Evolutionary conservation across 2,329 filamentous ascomycete species (phyloP).

Genomic region (Sporothrix schenckii): DNA sequence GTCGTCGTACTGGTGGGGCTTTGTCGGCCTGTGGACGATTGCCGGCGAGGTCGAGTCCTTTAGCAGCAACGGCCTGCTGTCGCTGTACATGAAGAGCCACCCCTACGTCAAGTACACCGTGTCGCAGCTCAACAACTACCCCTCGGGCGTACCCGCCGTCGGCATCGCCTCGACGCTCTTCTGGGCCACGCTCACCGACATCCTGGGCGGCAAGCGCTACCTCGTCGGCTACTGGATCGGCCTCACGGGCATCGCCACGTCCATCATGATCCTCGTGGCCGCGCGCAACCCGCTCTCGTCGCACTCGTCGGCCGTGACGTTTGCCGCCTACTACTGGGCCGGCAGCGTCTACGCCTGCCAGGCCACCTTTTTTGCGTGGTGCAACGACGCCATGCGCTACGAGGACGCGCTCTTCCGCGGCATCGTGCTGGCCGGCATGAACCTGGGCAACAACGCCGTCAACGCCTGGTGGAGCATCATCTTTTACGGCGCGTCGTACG

Average conservation of each 20-base stretch:
- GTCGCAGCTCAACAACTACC: conserved; percentile 59
- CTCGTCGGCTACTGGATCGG: conserved; percentile 69
- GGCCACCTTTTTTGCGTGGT: conserved; percentile 76
- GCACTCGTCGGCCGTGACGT: conserved; percentile 56
- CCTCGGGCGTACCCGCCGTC: conserved; percentile 58
- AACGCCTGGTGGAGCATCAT: conserved; percentile 75
- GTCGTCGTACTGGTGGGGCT: conserved; percentile 68
- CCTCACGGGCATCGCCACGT: conserved; percentile 64
- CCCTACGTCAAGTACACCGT: conserved; percentile 50
- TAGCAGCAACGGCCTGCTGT: conserved; percentile 62
- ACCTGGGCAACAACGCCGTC: conserved; percentile 66
- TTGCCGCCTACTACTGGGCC: conserved; percentile 71
- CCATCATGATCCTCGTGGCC: conserved; percentile 62
- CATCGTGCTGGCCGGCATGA: conserved; percentile 73
- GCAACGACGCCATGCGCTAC: conserved; percentile 68
- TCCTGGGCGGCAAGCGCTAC: conserved; percentile 64
- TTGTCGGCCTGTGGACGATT: conserved; percentile 68
- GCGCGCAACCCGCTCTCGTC: conserved; percentile 47
- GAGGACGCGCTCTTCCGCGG: conserved; percentile 65
- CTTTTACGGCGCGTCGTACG: conserved; percentile 69
- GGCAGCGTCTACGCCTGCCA: conserved; percentile 72
- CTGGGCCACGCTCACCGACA: conserved; percentile 70
- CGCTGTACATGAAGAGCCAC: conserved; percentile 55
- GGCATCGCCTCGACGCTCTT: conserved; percentile 66
- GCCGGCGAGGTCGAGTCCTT: conserved; percentile 74